Base-by-base conservation (phyloP, 805 yeast genomes). In the Ogataea degrootiae region DNA sequence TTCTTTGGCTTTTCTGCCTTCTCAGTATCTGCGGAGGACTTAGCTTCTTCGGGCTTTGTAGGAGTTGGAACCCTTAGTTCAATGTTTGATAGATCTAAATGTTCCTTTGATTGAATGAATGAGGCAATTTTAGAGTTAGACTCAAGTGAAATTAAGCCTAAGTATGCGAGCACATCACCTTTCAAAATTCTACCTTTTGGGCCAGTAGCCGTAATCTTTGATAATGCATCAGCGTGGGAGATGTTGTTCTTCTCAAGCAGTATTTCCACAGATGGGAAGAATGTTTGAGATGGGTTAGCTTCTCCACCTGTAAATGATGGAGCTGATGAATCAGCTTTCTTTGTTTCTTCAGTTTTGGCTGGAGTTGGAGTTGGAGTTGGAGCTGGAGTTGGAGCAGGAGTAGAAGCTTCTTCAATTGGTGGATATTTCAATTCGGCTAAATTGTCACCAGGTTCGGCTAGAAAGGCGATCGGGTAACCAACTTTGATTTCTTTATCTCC, bases 361-460 rank as follows among this genome's bases (percentile, higher is more conserved):
- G 63, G 34, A 6, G 53, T 38, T 16, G 62, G 52, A 14, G 55
- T 31, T 29, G 60, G 48, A 12, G 38, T 53, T 38, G 57, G 45
- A 29, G 61, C 47, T 39, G 56, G 48, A 34, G 47, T 48, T 37
- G 58, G 50, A 23, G 50, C 49, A 23, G 54, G 43, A 42, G 58
- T 41, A 23, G 54, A 47, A 43, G 52, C 49, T 38, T 51, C 53
- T 37, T 66, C 70, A 44, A 74, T 60, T 23, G 66, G 63, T 15
- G 96, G 95, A 50, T 74, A 64, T 54, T 79, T 82, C 53, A 90
- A 70, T 15, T 79, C 67, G 9, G 79, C 61, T 51, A 92, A 62
- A 61, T 91, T 96, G 62, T 94, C 99, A 34, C 81, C 95, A 1
- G 80, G 83, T 56, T 91, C 98, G 12, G 97, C 97, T 48, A 87